Conservation (phyloP, 345 rosid species). For the Viola odorata region DNA sequence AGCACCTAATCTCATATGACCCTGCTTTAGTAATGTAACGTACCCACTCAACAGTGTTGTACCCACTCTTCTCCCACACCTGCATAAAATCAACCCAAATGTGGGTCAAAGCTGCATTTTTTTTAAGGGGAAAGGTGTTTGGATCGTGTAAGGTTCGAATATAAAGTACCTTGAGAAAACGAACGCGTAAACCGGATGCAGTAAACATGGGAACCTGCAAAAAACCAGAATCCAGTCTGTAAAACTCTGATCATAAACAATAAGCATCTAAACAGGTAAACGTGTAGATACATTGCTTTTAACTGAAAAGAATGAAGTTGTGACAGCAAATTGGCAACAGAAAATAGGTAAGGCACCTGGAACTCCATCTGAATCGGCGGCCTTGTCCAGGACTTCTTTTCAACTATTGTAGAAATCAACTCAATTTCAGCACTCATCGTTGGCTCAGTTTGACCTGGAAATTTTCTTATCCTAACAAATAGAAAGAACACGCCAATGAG, state of each 20-base stretch:
- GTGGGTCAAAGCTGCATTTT: constrained; percentile 1
- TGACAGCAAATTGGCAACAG: background rate
- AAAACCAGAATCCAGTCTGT: background rate
- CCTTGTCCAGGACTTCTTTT: constrained; percentile 93
- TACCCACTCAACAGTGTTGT: constrained; percentile 98
- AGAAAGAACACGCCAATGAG: constrained; percentile 1
- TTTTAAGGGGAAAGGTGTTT: background rate
- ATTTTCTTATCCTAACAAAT: constrained; percentile 73
- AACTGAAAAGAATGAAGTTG: too few relatives aligned
- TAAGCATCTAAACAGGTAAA: too few relatives aligned
- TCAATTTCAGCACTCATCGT: constrained; percentile 97
- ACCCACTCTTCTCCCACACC: constrained; percentile 99
- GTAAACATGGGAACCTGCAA: constrained; percentile 98
- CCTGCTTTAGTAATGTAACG: constrained; percentile 97
- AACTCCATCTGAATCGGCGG: constrained; percentile 99
- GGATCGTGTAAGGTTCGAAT: background rate
- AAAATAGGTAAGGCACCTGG: constrained; percentile 49
- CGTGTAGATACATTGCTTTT: too few relatives aligned
- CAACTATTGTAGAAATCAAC: constrained; percentile 87
- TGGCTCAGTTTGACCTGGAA: constrained; percentile 98
- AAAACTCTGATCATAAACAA: too few relatives aligned
- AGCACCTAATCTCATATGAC: constrained; percentile 96
- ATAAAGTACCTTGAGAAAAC: constrained; percentile 78
- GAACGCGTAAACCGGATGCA: constrained; percentile 95
- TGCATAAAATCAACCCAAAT: constrained; percentile 18